A percentile compares a stretch with the other conserved stretches of the same genome.
phyloP scores from a whole-genome alignment of 2,329 filamentous ascomycete genomes.

The Diaporthe ilicicola region DNA sequence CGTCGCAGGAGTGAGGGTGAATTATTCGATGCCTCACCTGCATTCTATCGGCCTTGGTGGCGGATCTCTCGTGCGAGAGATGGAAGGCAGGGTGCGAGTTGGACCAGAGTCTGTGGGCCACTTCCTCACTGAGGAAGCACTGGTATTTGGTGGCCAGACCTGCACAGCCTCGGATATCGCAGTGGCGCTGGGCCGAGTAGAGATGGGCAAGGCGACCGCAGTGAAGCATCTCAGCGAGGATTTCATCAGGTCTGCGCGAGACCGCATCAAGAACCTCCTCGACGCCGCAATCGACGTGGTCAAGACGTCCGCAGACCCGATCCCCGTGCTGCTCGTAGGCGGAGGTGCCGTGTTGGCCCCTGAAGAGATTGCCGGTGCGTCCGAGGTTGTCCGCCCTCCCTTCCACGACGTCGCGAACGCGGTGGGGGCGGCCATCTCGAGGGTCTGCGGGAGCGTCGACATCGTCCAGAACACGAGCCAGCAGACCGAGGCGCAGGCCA shows the following conservation, averaged over 20 bases:
- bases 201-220: background rate
- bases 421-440: background rate
- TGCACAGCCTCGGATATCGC: background rate
- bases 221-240: background rate
- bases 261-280: background rate
- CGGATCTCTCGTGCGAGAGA: constrained; percentile 26
- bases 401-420: background rate
- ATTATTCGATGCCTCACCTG: background rate
- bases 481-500: constrained; percentile 35
- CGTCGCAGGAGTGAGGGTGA: constrained; percentile 59
- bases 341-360: background rate
- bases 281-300: background rate
- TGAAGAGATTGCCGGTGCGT: background rate
- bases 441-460: constrained; percentile 62
- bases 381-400: background rate
- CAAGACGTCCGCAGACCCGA: background rate
- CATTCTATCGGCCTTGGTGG: background rate
- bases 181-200: background rate
- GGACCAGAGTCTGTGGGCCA: background rate
- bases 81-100: constrained; percentile 41
- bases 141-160: background rate
- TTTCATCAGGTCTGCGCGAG: background rate
- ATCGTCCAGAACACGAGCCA: constrained; percentile 52
- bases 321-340: background rate
- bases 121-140: background rate